Base-by-base conservation (phyloP, 1,284 basidiomycete species). In the Mycena citricolor region DNA sequence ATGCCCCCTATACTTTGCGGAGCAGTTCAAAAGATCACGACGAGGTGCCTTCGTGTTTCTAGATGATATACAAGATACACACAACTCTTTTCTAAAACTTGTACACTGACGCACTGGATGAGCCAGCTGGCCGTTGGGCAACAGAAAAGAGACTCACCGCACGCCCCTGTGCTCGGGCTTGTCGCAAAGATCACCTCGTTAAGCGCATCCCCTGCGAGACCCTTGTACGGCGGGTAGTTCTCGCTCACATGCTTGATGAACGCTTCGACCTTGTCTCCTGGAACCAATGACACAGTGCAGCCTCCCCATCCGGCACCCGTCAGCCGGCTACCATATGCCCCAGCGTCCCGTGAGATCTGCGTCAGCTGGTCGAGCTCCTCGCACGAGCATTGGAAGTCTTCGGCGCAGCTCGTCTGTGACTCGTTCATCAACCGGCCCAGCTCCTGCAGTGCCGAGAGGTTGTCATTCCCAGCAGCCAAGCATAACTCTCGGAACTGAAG, bases 301-400 rank as follows among this genome's bases (percentile, higher is more conserved):
- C 92, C 92, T 38, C 92, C 92, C 90, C 90, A 95, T 2, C 91
- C 91, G 0, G 91, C 91, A 79, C 86, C 87, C 23, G 89, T 90
- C 16, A 90, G 64, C 24, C 88, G 74, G 55, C 81, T 84, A 2
- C 90, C 91, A 47, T 83, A 77, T 7, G 90, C 88, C 8, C 90
- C 90, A 3, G 81, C 76, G 14, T 76, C 68, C 41, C 72, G 66
- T n/a, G 78, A 74, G 54, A 94, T 61, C 59, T 55, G 58, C 10
- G 76, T 76, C 12, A 94, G 72, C 55, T 77, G 64, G 60, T 94
- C 81, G 13, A 94, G 68, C 63, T 91, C 86, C 1, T 79, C 74
- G 58, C 86, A 88, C 7, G 88, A 90, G 63, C 86, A 91, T 52
- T 92, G 81, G 59, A 77, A 93, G 7, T 86, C 61, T 37, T 73